Conservation (phyloP, 2,329 filamentous ascomycete genomes). For the Didymella keratinophila region DNA sequence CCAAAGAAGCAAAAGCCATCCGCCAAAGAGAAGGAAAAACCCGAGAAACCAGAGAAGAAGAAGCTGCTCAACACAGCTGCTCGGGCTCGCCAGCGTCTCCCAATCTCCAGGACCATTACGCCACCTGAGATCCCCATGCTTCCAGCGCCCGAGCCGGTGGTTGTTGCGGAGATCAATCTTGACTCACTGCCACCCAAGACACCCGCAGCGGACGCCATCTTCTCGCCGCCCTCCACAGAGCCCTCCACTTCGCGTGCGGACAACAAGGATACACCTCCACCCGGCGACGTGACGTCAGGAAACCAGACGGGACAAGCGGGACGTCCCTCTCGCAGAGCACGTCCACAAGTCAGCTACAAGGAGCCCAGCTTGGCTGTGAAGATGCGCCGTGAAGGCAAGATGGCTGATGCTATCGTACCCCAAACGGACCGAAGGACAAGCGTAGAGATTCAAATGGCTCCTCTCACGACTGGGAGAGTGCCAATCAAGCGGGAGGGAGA, state of each 20-base stretch:
- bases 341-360: slow-evolving; percentile 58
- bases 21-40: slow-evolving; percentile 34
- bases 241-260: slow-evolving; percentile 50
- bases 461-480: slow-evolving; percentile 29
- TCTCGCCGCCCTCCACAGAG: slow-evolving; percentile 56
- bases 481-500: slow-evolving; percentile 42
- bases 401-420: slow-evolving; percentile 55
- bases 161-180: slow-evolving; percentile 42
- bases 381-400: slow-evolving; percentile 58
- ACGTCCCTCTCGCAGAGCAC: slow-evolving; percentile 55
- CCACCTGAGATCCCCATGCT: slow-evolving; percentile 32
- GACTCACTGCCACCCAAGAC: slow-evolving; percentile 52
- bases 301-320: slow-evolving; percentile 45
- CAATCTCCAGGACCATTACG: slow-evolving; percentile 36
- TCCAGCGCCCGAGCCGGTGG: slow-evolving; percentile 32
- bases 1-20: slow-evolving; percentile 51
- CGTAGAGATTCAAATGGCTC: slow-evolving; percentile 34
- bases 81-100: slow-evolving; percentile 35
- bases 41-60: slow-evolving; percentile 41
- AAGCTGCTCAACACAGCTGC: slow-evolving; percentile 29
- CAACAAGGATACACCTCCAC: slow-evolving; percentile 55
- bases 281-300: slow-evolving; percentile 48
- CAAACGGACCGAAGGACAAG: slow-evolving; percentile 35
- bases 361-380: slow-evolving; percentile 59
- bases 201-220: slow-evolving; percentile 48